Base-by-base conservation (phyloP, 148 eudicot genomes). In the Mesembryanthemum crystallinum region DNA sequence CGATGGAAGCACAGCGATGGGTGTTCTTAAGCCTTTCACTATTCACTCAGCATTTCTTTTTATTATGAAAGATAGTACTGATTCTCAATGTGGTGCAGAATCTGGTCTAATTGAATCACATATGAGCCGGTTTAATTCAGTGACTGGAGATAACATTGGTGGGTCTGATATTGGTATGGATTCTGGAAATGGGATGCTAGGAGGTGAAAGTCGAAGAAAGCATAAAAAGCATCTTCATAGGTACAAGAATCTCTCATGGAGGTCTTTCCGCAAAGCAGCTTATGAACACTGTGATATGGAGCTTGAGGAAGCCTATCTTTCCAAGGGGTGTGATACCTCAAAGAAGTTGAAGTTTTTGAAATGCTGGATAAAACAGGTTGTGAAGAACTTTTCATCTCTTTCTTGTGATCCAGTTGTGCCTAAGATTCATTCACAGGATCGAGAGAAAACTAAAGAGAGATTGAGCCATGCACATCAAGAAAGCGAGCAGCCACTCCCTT, bases 301-400 rank as follows among this genome's bases (percentile, higher is more conserved):
- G 51, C 86, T 94, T 81, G 88, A 87, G 52, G 96, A 84, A 74
- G 86, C 92, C 71, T 94, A 86, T 78, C 81, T 85, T 61, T 71
- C 82, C 63, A 71, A 79, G 77, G 69, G 83, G 29, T 73, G 68
- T 60, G 83, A 76, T 57, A 73, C 73, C 35, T 89, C 93, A 62
- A 94, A 92, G 86, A 94, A 87, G 90, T 82, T 92, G 72, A 92
- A 89, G 83, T 92, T 94, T 83, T 71, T 94, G 24, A 89, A 83
- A 78, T 92, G 97, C 85, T 94, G 98, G 98, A 87, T 89, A 86
- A 92, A 89, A 73, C 96, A 94, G 84, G 82, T 90, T 27, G 74
- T 69, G 32, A 86, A 82, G 73, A 79, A 33, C 21, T 76, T 58
- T 39, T 45, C 28, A 11, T 45, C 29, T 76, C 24, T 51, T 52